Conservation (phyloP, 176 grass and related monocot species). For the Musa acuminata region DNA sequence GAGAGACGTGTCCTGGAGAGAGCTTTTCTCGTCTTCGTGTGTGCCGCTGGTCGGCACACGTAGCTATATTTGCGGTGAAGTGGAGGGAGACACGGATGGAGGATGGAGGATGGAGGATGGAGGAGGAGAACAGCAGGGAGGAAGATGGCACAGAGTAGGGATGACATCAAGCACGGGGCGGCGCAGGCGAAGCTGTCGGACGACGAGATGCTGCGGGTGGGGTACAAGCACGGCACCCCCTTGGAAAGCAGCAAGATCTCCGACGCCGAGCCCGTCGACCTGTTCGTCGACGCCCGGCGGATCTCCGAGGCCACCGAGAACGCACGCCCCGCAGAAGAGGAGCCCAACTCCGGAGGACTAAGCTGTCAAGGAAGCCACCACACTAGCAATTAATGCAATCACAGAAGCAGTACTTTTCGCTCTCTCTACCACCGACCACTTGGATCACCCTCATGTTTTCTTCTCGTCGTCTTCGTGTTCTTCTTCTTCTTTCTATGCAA, state of each 20-base stretch:
- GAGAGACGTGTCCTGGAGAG: no score
- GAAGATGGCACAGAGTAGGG: conserved; percentile 33
- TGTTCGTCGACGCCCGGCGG: conserved; percentile 21
- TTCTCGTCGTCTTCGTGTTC: no score
- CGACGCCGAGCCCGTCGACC: conserved; percentile 46
- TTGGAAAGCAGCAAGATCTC: conserved; percentile 67
- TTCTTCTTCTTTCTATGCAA: no score
- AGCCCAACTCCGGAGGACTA: not conserved
- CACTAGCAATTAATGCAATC: no score
- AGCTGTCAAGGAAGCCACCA: not conserved
- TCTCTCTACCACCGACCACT: no score
- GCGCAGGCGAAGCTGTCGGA: conserved; percentile 43
- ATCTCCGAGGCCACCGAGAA: not conserved
- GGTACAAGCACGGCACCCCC: conserved; percentile 49
- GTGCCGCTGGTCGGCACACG: no score
- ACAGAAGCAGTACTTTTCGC: no score
- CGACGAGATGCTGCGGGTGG: conserved; percentile 52
- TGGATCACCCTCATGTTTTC: no score
- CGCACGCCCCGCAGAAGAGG: not conserved
- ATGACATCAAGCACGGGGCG: conserved; percentile 26
- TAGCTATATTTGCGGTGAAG: no score
- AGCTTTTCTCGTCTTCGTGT: no score
- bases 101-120: not conserved
- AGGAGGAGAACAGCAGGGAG: not conserved
- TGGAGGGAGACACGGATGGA: not conserved